A percentile compares a stretch with the other conserved stretches of the same genome.
Evolutionary conservation across 2,329 filamentous ascomycete genomes (phyloP).

Genomic region (Nannizziopsis barbatae): DNA sequence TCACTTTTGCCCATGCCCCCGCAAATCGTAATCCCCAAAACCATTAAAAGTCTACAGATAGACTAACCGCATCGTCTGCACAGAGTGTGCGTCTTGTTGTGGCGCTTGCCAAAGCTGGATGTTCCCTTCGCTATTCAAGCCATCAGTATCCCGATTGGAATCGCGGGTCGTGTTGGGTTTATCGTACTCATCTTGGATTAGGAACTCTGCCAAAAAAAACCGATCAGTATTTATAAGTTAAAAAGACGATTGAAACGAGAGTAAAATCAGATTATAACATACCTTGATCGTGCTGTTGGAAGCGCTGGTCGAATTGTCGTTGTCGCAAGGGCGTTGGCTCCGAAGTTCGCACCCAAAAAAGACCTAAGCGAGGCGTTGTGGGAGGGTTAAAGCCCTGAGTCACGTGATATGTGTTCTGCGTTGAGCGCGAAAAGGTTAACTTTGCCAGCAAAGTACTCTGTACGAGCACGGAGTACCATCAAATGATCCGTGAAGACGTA

Average conservation of each 20-base stretch:
- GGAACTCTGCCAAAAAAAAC: conserved; percentile 26
- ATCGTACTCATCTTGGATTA: conserved; percentile 50
- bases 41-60: conserved; percentile 9
- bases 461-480: no score
- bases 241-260: conserved; percentile 15
- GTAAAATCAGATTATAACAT: conserved; percentile 16
- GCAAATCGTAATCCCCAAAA: conserved; percentile 6
- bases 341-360: conserved; percentile 27
- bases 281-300: conserved; percentile 36
- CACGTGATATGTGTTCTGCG: conserved; percentile 18
- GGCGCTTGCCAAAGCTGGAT: conserved; percentile 65
- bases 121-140: conserved; percentile 55
- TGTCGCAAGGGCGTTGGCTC: conserved; percentile 32
- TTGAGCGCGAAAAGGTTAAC: not conserved
- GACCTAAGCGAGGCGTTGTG: conserved; percentile 35
- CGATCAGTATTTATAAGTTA: conserved; percentile 14
- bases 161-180: conserved; percentile 14
- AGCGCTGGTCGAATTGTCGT: conserved; percentile 38
- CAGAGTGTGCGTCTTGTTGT: conserved; percentile 97
- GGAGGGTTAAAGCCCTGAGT: conserved; percentile 27
- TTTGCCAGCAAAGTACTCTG: no score
- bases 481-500: not conserved
- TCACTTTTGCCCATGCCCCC: conserved; percentile 11
- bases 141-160: conserved; percentile 34
- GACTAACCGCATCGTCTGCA: conserved; percentile 96